Evolutionary conservation across 2,329 filamentous ascomycete species (phyloP).

Genomic region (Botryotinia globosa): DNA sequence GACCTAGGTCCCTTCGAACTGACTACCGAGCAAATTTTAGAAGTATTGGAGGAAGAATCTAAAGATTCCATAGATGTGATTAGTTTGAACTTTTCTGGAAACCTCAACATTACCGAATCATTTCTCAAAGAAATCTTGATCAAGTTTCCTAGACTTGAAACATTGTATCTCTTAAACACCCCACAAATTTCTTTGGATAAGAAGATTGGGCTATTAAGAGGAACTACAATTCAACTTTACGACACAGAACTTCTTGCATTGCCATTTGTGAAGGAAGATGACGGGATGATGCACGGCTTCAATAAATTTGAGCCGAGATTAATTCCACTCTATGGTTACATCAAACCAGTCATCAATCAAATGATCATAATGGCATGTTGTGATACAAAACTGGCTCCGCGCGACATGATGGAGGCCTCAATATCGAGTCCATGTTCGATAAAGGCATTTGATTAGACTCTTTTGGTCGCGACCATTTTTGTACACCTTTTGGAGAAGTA

Average conservation of each 20-base stretch:
- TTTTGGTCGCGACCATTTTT: not conserved
- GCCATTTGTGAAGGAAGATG: not conserved
- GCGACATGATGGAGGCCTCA: not conserved
- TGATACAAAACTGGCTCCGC: not conserved
- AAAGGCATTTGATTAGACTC: not conserved
- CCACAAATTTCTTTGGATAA: not conserved
- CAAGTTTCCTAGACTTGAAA: not conserved
- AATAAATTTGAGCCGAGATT: not conserved
- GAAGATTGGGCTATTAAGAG: constrained; percentile 10
- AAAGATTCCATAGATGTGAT: not conserved
- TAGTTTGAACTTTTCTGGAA: constrained; percentile 14
- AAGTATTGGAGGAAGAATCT: constrained; percentile 8
- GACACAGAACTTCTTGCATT: constrained; percentile 13
- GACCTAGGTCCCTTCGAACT: constrained; percentile 15
- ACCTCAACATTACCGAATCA: not conserved
- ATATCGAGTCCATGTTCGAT: not conserved
- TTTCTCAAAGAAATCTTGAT: not conserved
- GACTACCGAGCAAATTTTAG: not conserved
- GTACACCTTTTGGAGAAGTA: not conserved
- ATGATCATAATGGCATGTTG: not conserved
- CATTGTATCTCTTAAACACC: constrained; percentile 3
- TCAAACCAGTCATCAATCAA: constrained; percentile 7
- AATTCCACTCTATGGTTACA: not conserved
- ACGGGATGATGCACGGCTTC: not conserved
- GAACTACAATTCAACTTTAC: not conserved